Evolutionary conservation across 345 rosid genomes (phyloP).

Genomic region (Corchorus olitorius): DNA sequence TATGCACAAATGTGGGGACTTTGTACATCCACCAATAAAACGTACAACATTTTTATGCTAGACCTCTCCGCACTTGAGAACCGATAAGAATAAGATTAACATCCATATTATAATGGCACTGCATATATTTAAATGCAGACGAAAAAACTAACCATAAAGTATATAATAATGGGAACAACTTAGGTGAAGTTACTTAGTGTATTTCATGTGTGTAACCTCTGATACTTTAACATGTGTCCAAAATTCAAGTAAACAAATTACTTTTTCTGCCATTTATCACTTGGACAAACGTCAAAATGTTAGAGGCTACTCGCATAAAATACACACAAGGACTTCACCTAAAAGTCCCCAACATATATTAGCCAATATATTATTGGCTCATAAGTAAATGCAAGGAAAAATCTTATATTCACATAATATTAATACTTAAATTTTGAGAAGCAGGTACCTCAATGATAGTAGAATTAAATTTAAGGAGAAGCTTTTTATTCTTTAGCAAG

Average conservation of each 20-base stretch:
- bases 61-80: slow-evolving; percentile 53
- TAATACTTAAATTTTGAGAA: not conserved
- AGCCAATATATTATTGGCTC: not conserved
- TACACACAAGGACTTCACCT: not conserved
- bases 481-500: not conserved
- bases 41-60: slow-evolving; percentile 63
- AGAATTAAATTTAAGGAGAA: not conserved
- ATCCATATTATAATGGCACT: not conserved
- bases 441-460: not conserved
- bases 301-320: no score
- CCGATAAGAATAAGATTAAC: not conserved
- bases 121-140: slow-evolving; percentile 9
- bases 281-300: no score
- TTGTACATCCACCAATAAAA: slow-evolving; percentile 72
- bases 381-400: not conserved
- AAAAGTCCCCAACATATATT: not conserved
- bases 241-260: no score
- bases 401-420: not conserved
- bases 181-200: no score
- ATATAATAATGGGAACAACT: not conserved
- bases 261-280: no score
- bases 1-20: slow-evolving; percentile 60
- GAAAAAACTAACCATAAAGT: not conserved
- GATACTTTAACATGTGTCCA: no score
- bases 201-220: no score